Percentiles rank a stretch among this genome's conserved stretches.
These are phyloP conservation scores for Lasiosphaeria miniovina DNA, from an alignment of 495 filamentous ascomycete genomes.

Conservation along the genomic window DNA sequence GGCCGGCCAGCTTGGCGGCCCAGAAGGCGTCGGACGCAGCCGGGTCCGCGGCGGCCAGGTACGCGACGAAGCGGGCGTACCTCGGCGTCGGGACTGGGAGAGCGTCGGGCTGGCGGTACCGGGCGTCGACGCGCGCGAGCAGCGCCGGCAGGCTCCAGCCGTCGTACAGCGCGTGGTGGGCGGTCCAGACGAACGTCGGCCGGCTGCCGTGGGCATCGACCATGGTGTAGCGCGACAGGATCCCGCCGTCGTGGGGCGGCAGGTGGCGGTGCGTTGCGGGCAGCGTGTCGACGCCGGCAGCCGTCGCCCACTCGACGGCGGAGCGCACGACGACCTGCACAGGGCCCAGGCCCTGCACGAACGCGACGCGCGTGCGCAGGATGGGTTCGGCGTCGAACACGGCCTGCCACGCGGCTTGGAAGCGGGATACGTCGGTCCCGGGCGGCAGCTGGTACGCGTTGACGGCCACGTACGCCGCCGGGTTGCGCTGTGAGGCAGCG, in stretches of 20 bases:
- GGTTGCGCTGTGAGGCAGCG: constrained; percentile 37
- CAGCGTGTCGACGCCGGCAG: constrained; percentile 3
- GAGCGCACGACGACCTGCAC: constrained; percentile 23
- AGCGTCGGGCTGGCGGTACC: constrained; percentile 17
- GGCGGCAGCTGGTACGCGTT: constrained; percentile 45
- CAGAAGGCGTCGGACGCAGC: constrained; percentile 21
- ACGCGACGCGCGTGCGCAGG: constrained; percentile 24
- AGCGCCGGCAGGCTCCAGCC: constrained; percentile 53
- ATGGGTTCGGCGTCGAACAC: background rate
- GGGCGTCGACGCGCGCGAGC: constrained; percentile 17
- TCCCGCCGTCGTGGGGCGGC: constrained; percentile 20
- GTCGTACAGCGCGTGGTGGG: constrained; percentile 65
- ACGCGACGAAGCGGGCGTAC: constrained; percentile 26
- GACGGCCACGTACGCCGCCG: constrained; percentile 52
- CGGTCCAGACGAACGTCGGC: constrained; percentile 42
- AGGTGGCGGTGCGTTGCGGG: constrained; percentile 10
- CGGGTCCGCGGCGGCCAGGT: constrained; percentile 17
- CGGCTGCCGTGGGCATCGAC: constrained; percentile 26
- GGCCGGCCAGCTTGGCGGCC: constrained; percentile 18
- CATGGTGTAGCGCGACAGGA: constrained; percentile 16
- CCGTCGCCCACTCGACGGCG: background rate
- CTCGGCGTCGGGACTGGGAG: constrained; percentile 23
- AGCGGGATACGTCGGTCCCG: constrained; percentile 19
- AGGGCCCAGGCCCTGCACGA: constrained; percentile 14
- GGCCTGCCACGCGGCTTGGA: constrained; percentile 2